Conservation (phyloP, 306 rosid species). For the Argentina anserina region DNA sequence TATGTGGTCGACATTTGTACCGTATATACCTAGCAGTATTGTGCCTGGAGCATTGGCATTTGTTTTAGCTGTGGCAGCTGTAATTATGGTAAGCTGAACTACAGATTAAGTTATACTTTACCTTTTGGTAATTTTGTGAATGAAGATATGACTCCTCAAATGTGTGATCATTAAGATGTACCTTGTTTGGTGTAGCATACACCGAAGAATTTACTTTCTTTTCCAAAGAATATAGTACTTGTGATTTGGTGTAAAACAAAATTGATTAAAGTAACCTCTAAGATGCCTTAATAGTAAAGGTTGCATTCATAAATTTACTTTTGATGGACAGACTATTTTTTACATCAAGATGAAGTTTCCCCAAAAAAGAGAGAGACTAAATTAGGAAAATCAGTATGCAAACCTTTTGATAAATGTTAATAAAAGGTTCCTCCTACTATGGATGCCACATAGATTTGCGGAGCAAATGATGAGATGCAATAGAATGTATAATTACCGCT, state of each 20-base stretch:
- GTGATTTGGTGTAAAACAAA: not conserved
- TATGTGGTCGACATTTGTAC: constrained; percentile 99
- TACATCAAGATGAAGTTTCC: not conserved
- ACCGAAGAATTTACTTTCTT: not conserved
- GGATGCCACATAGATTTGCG: not conserved
- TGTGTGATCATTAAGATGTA: not conserved
- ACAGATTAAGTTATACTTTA: not conserved
- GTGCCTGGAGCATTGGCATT: constrained; percentile 70
- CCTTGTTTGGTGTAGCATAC: not conserved
- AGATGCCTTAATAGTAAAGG: not conserved
- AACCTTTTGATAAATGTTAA: not conserved
- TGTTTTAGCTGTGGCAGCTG: constrained; percentile 50
- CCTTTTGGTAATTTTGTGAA: not conserved
- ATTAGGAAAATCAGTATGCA: not conserved
- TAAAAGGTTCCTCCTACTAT: not conserved
- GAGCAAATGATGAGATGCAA: not conserved
- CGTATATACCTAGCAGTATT: constrained; percentile 72
- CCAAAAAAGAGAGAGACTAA: not conserved
- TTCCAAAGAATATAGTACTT: not conserved
- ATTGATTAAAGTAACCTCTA: not conserved
- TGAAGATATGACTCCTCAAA: not conserved
- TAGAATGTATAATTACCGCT: not conserved
- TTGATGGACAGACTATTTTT: not conserved
- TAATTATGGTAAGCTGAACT: constrained; percentile 43
- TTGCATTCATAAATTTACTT: not conserved